Percentiles rank a stretch among this genome's conserved stretches.
phyloP scores from a whole-genome alignment of 179 eudicot species.

The Drosera spatulata region DNA sequence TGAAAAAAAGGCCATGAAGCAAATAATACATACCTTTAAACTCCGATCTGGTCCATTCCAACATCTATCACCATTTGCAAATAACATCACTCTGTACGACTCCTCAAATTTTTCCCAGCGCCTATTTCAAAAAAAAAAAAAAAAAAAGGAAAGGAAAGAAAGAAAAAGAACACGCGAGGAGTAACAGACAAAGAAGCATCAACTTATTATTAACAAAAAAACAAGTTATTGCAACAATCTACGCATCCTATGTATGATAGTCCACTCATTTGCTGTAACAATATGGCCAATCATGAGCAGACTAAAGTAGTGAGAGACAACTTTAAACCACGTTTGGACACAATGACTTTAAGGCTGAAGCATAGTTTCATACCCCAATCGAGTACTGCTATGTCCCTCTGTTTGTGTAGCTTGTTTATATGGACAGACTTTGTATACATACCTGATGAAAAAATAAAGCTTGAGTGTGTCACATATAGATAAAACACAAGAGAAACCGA shows the following conservation, averaged over 20 bases:
- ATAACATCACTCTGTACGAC: slow-evolving; percentile 64
- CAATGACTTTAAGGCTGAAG: no score
- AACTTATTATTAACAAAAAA: no score
- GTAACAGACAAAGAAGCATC: background rate
- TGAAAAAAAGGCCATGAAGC: no score
- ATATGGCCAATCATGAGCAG: no score
- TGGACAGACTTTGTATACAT: slow-evolving; percentile 90
- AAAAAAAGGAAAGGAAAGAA: no score
- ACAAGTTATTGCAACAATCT: no score
- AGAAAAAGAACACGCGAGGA: no score
- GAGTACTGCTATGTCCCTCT: slow-evolving; percentile 86
- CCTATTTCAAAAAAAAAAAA: slow-evolving; percentile 18
- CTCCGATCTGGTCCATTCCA: slow-evolving; percentile 99
- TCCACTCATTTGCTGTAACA: no score
- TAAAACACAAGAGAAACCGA: no score
- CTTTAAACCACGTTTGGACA: no score
- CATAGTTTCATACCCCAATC: slow-evolving; percentile 66
- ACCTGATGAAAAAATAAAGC: slow-evolving; percentile 37
- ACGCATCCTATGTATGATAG: no score
- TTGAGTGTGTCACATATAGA: slow-evolving; percentile 1
- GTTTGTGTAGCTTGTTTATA: slow-evolving; percentile 86
- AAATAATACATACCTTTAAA: slow-evolving; percentile 55
- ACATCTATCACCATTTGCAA: slow-evolving; percentile 88
- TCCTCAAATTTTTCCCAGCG: slow-evolving; percentile 94
- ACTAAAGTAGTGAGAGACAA: no score